Percentiles rank a stretch among this genome's conserved stretches.
Conservation (phyloP, 2,329 filamentous ascomycete genomes). For the Aspergillus terreus region DNA sequence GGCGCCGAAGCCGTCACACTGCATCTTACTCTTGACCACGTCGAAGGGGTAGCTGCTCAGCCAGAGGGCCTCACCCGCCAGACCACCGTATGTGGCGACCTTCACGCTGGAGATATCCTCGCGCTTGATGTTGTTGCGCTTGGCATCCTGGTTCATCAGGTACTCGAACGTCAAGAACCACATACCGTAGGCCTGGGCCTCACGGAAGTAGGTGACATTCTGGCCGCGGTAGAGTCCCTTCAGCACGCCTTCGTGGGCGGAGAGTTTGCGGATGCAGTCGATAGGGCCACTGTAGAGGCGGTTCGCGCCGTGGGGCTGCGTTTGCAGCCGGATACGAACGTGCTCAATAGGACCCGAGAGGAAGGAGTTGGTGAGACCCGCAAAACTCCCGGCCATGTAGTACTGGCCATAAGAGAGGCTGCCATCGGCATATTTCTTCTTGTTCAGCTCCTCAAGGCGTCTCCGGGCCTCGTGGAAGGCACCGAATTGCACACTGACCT, state of each 20-base stretch:
- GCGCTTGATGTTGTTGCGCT: constrained; percentile 70
- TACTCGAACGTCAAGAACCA: constrained; percentile 97
- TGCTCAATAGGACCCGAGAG: constrained; percentile 94
- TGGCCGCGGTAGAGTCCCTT: constrained; percentile 81
- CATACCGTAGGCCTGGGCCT: constrained; percentile 89
- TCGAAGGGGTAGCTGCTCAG: constrained; percentile 91
- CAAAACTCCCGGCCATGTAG: constrained; percentile 86
- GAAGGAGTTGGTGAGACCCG: constrained; percentile 82
- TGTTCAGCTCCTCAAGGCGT: constrained; percentile 74
- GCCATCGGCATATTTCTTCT: constrained; percentile 38
- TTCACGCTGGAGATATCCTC: constrained; percentile 78
- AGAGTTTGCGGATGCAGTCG: constrained; percentile 86
- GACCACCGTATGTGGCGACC: constrained; percentile 84
- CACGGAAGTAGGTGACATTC: constrained; percentile 78
- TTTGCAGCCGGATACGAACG: constrained; percentile 91
- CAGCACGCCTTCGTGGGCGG: constrained; percentile 63
- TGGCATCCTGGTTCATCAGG: constrained; percentile 86
- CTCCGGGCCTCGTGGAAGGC: constrained; percentile 92
- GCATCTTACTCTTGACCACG: constrained; percentile 99
- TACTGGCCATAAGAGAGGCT: constrained; percentile 78
- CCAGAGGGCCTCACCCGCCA: constrained; percentile 94
- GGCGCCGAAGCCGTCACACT: constrained; percentile 84
- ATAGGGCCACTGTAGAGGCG: constrained; percentile 78
- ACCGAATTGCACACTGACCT: constrained; percentile 91
- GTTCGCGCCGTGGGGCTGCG: constrained; percentile 81